Evolutionary conservation across 768 basidiomycete species (phyloP).

Genomic region (Mycena floridula): DNA sequence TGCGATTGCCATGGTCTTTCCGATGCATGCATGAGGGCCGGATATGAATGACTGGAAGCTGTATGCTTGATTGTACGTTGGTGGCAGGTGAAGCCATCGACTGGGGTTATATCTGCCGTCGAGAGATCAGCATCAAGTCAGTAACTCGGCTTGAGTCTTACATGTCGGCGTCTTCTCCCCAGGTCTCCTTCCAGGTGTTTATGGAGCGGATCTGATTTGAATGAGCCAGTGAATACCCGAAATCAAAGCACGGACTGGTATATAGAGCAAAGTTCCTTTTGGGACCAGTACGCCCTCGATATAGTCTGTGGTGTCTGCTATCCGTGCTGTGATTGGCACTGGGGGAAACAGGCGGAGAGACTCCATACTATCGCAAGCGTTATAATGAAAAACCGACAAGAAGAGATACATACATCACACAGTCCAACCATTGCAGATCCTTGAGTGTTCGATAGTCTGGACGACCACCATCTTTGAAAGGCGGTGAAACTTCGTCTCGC

Average conservation of each 20-base stretch:
- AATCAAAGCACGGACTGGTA: too few species aligned
- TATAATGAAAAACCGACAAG: not conserved
- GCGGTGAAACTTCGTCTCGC: conserved; percentile 43
- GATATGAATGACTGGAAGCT: conserved; percentile 13
- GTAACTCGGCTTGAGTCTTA: not conserved
- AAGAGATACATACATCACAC: conserved; percentile 2
- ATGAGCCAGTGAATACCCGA: too few species aligned
- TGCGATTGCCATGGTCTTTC: conserved; percentile 20
- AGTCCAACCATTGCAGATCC: conserved; percentile 4
- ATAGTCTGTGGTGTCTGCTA: conserved; percentile 3
- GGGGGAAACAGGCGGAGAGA: conserved; percentile 8
- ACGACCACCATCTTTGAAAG: conserved; percentile 17
- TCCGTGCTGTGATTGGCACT: conserved; percentile 4
- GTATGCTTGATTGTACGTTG: not conserved
- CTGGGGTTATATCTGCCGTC: not conserved
- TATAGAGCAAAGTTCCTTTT: too few species aligned
- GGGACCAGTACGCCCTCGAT: too few species aligned
- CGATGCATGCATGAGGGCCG: conserved; percentile 22
- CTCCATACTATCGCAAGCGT: conserved; percentile 3
- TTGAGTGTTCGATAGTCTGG: conserved; percentile 2
- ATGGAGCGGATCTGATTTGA: too few species aligned
- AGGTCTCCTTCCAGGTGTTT: too few species aligned
- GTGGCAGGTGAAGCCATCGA: not conserved
- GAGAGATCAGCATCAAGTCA: not conserved
- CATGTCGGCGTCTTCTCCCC: too few species aligned